phyloP scores from a whole-genome alignment of 2,329 filamentous ascomycete genomes.

The Colletotrichum scovillei region DNA sequence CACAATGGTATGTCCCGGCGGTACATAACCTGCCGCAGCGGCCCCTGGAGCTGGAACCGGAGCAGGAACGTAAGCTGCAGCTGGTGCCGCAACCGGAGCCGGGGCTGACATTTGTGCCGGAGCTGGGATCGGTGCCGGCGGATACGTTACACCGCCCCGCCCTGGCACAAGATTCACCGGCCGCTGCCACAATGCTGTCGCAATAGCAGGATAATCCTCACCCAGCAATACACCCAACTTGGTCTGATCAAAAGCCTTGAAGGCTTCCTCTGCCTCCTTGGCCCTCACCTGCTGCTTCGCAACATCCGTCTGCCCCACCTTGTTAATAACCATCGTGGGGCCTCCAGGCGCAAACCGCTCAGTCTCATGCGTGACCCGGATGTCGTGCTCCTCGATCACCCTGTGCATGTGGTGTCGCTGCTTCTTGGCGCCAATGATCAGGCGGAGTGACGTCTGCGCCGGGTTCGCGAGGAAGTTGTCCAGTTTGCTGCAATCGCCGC shows the following conservation, averaged over 20 bases:
- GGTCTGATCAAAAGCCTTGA: conserved; percentile 20
- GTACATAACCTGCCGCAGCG: too few species aligned
- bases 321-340: conserved; percentile 42
- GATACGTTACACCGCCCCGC: neutral
- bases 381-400: conserved; percentile 16
- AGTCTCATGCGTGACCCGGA: conserved; percentile 40
- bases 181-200: conserved; percentile 3
- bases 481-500: conserved; percentile 40
- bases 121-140: neutral
- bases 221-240: conserved; percentile 21
- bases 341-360: neutral
- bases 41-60: neutral
- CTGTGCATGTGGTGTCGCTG: conserved; percentile 40
- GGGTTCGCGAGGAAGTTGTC: conserved; percentile 42
- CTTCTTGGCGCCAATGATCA: conserved; percentile 35
- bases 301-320: conserved; percentile 18
- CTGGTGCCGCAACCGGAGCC: neutral
- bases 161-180: neutral
- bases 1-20: neutral
- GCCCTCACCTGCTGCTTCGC: neutral
- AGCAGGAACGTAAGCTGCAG: neutral
- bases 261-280: conserved; percentile 3
- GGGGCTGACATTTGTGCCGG: too few species aligned
- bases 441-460: neutral
- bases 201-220: conserved; percentile 16